A percentile compares a stretch with the other conserved stretches of the same genome.
These are phyloP conservation scores for Globisporangium nodosum DNA, from an alignment of 352 stramenopile species.

Conservation along the genomic window DNA sequence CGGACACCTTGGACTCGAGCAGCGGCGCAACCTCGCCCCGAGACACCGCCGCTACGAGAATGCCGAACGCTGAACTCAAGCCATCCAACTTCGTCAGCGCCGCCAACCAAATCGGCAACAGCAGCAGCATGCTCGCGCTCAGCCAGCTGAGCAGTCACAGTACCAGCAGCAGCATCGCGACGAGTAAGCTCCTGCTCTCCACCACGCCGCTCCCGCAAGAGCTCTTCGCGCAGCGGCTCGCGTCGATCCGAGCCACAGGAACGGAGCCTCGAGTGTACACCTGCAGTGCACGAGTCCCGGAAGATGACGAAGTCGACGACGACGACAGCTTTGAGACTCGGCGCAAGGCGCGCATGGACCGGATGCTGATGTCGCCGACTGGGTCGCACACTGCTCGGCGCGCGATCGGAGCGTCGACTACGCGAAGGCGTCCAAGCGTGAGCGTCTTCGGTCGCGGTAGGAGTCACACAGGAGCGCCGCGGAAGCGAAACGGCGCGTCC, in stretches of 20 bases:
- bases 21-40: slow-evolving; percentile 8
- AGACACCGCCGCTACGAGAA: not conserved
- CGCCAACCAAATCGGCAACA: not conserved
- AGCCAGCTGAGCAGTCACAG: slow-evolving; percentile 5
- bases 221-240: slow-evolving; percentile 14
- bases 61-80: not conserved
- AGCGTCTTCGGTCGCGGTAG: not conserved
- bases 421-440: not conserved
- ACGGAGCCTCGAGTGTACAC: not conserved
- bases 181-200: slow-evolving; percentile 5
- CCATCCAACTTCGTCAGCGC: slow-evolving; percentile 1
- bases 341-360: slow-evolving; percentile 5
- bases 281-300: not conserved
- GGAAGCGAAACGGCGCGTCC: not conserved
- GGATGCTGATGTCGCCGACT: slow-evolving; percentile 2
- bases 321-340: slow-evolving; percentile 8
- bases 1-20: slow-evolving; percentile 15
- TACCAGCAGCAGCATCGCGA: not conserved
- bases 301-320: slow-evolving; percentile 9
- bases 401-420: not conserved
- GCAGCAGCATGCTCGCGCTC: not conserved
- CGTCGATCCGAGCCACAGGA: slow-evolving; percentile 6
- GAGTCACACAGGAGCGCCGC: not conserved
- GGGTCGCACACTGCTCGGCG: not conserved
- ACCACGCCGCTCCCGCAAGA: slow-evolving; percentile 11